A percentile compares a stretch with the other conserved stretches of the same genome.
These are phyloP conservation scores for Apophysomyces sp. DNA, from an alignment of 371 early-diverging fungal species.

Conservation along the genomic window DNA sequence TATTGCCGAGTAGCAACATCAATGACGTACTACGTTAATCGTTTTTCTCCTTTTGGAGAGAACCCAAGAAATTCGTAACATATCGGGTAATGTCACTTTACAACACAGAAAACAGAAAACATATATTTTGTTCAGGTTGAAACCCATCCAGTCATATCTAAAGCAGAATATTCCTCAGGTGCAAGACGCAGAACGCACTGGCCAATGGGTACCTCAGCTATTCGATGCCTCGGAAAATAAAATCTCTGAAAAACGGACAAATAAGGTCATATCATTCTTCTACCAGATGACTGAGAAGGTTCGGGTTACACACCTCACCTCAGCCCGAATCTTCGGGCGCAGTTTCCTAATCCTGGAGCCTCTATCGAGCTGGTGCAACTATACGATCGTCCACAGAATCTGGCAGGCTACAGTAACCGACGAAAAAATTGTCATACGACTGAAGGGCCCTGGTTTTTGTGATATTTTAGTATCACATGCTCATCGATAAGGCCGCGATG, in stretches of 20 bases:
- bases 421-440: not conserved
- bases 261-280: not conserved
- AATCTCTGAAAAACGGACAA: not conserved
- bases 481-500: not conserved
- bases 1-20: not conserved
- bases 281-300: not conserved
- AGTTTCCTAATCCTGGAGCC: not conserved
- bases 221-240: not conserved
- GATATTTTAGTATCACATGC: not conserved
- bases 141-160: not conserved
- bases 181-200: not conserved
- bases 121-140: not conserved
- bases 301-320: not conserved
- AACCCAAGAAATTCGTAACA: not conserved
- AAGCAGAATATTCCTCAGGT: not conserved
- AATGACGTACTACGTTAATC: not conserved
- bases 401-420: not conserved
- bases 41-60: not conserved
- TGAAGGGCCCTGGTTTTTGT: not conserved
- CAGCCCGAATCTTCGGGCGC: not conserved
- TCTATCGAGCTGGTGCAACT: not conserved
- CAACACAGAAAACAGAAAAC: conserved; percentile 1
- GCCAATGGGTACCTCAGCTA: not conserved
- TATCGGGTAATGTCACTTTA: not conserved
- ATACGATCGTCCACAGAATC: not conserved